A percentile compares a stretch with the other conserved stretches of the same genome.
Conservation (phyloP, 176 grass and related monocot species). For the Oryza longistaminata region DNA sequence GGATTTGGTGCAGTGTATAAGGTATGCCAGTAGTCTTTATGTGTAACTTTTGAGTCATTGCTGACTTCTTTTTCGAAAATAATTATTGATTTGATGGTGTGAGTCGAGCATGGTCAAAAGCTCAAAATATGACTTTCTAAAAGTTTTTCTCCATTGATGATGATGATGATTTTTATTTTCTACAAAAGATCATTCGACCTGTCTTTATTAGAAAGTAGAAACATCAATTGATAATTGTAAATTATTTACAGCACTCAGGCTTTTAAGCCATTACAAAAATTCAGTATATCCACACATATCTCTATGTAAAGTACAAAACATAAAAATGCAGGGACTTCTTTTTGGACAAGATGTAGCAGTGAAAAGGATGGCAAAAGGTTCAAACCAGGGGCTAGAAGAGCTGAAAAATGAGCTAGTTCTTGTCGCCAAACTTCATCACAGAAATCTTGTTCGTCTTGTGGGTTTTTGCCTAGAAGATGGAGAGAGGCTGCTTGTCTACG, state of each 20-base stretch:
- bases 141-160: too few species aligned
- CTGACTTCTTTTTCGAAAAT: neutral
- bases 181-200: too few species aligned
- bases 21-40: constrained; percentile 8
- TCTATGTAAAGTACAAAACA: neutral
- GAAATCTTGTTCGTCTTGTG: constrained; percentile 35
- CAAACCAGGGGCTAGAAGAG: constrained; percentile 32
- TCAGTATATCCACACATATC: too few species aligned
- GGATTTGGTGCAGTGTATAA: constrained; percentile 45
- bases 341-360: constrained; percentile 35
- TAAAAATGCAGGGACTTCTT: neutral
- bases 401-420: constrained; percentile 36
- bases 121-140: neutral
- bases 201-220: too few species aligned
- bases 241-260: too few species aligned
- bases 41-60: neutral
- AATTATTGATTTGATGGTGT: neutral
- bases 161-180: too few species aligned
- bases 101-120: neutral
- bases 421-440: constrained; percentile 48
- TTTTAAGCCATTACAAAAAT: too few species aligned
- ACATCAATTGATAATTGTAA: too few species aligned
- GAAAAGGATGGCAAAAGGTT: constrained; percentile 36
- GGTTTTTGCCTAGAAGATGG: constrained; percentile 41
- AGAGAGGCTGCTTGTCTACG: constrained; percentile 34